phyloP scores from a whole-genome alignment of 176 grass and related monocot genomes.

The Eleusine indica region DNA sequence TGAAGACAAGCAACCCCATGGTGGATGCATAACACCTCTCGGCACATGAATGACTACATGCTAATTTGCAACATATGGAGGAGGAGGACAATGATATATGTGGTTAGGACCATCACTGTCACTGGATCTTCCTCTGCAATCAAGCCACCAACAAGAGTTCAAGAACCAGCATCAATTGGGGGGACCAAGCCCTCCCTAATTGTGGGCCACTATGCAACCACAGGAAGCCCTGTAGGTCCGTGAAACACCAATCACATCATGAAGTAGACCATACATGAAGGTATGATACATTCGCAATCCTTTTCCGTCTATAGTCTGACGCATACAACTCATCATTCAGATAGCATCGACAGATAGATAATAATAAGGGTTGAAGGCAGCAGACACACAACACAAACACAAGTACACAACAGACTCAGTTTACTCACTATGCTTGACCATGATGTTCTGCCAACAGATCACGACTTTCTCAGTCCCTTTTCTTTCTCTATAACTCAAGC shows the following conservation, averaged over 20 bases:
- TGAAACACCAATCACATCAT: constrained; percentile 39
- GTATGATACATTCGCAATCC: constrained; percentile 32
- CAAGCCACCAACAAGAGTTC: constrained; percentile 58
- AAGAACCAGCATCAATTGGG: constrained; percentile 37
- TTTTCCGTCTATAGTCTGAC: constrained; percentile 28
- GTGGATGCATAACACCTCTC: neutral
- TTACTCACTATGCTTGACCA: constrained; percentile 40
- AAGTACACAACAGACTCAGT: constrained; percentile 31
- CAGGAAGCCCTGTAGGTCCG: constrained; percentile 4
- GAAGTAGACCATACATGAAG: constrained; percentile 48
- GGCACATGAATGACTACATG: constrained; percentile 4
- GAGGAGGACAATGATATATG: constrained; percentile 18
- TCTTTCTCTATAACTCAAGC: constrained; percentile 74
- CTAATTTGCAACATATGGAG: constrained; percentile 16
- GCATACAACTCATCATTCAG: constrained; percentile 43
- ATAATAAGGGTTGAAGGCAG: neutral
- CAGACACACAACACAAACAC: constrained; percentile 38
- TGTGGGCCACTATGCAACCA: constrained; percentile 20
- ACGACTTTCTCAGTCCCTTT: constrained; percentile 26
- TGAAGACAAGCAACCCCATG: constrained; percentile 18
- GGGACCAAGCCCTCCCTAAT: neutral
- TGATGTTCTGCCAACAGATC: constrained; percentile 33
- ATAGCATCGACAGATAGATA: constrained; percentile 33
- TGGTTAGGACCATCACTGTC: constrained; percentile 26
- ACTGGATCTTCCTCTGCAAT: constrained; percentile 38